Percentiles rank a stretch among this genome's conserved stretches.
Conservation (phyloP, 345 rosid species). For the Xanthoceras sorbifolium region DNA sequence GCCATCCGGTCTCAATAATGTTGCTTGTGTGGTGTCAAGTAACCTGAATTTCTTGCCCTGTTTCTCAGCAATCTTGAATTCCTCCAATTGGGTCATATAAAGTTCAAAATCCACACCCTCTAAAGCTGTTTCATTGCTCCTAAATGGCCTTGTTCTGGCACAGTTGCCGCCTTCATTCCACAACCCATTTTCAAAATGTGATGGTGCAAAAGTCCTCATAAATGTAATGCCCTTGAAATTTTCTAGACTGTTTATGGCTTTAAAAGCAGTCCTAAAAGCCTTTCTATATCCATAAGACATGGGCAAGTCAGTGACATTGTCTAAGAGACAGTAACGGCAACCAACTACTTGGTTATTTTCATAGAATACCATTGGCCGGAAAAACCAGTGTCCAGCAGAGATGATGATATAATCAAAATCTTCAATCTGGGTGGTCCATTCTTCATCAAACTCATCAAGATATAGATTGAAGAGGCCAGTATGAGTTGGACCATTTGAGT, state of each 20-base stretch:
- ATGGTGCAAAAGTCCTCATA: constrained; percentile 48
- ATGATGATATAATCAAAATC: constrained; percentile 37
- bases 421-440: constrained; percentile 36
- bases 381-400: constrained; percentile 53
- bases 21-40: constrained; percentile 59
- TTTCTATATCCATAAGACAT: constrained; percentile 41
- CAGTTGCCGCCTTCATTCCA: constrained; percentile 56
- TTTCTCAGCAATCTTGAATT: constrained; percentile 31
- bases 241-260: constrained; percentile 21
- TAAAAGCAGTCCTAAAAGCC: constrained; percentile 32
- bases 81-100: constrained; percentile 42
- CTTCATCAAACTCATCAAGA: constrained; percentile 38
- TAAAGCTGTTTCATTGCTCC: constrained; percentile 19
- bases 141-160: constrained; percentile 36
- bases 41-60: constrained; percentile 29
- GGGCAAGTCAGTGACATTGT: constrained; percentile 35
- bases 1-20: constrained; percentile 70
- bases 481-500: constrained; percentile 29
- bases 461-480: constrained; percentile 38
- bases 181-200: constrained; percentile 49
- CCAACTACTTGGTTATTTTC: constrained; percentile 35
- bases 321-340: constrained; percentile 37
- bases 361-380: constrained; percentile 37
- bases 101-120: constrained; percentile 23
- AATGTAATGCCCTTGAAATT: constrained; percentile 32